Evolutionary conservation across 2,329 filamentous ascomycete species (phyloP).

Genomic region (Cyphellophora europaea): DNA sequence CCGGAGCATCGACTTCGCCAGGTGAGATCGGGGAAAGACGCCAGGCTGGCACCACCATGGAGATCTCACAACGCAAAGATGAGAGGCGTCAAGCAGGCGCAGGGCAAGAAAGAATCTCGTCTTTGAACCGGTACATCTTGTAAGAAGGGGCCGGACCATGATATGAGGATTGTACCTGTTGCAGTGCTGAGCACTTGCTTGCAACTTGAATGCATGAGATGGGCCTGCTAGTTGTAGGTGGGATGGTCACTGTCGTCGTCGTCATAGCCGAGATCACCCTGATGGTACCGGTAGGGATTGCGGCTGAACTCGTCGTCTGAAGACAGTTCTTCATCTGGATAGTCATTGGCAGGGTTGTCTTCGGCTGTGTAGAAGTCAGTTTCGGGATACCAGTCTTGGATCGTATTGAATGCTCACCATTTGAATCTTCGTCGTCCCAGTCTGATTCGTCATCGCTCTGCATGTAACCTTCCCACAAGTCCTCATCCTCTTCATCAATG

Average conservation of each 20-base stretch:
- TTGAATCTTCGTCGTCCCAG: slow-evolving; percentile 51
- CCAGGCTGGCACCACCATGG: too few relatives aligned
- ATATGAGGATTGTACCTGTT: background rate
- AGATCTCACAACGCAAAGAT: too few relatives aligned
- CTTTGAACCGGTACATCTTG: background rate
- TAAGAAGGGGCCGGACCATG: background rate
- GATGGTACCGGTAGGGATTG: slow-evolving; percentile 28
- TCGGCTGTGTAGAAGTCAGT: slow-evolving; percentile 28
- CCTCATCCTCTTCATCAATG: slow-evolving; percentile 41
- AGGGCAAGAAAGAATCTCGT: background rate
- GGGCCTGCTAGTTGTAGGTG: background rate
- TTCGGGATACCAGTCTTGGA: slow-evolving; percentile 1
- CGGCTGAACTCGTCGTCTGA: slow-evolving; percentile 38
- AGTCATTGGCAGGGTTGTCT: slow-evolving; percentile 41
- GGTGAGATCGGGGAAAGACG: background rate
- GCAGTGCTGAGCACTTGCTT: background rate
- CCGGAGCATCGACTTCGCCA: slow-evolving; percentile 1
- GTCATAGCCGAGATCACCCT: slow-evolving; percentile 27
- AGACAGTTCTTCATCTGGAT: slow-evolving; percentile 40
- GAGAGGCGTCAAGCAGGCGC: too few relatives aligned
- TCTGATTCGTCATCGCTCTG: slow-evolving; percentile 44
- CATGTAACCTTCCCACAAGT: slow-evolving; percentile 48
- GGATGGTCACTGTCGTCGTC: slow-evolving; percentile 29
- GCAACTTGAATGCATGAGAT: background rate
- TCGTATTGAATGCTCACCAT: slow-evolving; percentile 43